Evolutionary conservation across 2,329 filamentous ascomycete genomes (phyloP), one percentile per base, ranked within the genome.

Genomic region (Diaporthe sp.): DNA sequence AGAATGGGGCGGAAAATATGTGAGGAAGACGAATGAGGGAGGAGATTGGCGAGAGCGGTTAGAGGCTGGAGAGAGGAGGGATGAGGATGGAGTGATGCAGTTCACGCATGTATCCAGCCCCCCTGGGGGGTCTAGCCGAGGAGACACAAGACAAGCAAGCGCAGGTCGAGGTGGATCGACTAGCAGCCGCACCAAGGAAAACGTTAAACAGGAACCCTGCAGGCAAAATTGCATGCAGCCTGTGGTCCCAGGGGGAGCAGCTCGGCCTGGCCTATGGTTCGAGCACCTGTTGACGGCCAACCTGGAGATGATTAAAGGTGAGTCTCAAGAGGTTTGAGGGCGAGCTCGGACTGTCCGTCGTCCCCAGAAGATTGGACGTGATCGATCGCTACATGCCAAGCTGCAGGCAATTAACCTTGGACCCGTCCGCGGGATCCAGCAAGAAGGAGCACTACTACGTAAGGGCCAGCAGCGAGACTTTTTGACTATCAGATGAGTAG

Each of bases 1-100:
- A 33, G 60, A 55, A 64, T 50, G 50, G 58, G 57, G 30, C 35
- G 38, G 47, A 13, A 54, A 61, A 54, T 55, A 42, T 30, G 69
- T 42, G 28, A 64, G 35, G 22, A 55, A 72, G 70, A 72, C 70
- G 35, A 72, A 72, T 54, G 70, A 55, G 70, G 70, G 57, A 72
- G 45, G 50, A 72, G 69, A 64, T 64, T 72, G 69, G 69, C 69
- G 47, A 72, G 69, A 52, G 57, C 55, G 69, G 69, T 67, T 67
- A 67, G 69, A 50, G 70, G 57, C 47, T 72, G 57, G 54, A 52
- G n/a, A 42, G 38, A 64, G 55, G 38, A 64, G 54, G 57, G 47
- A 72, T 72, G 70, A 52, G 40, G 67, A 70, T 45, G 52, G 54
- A 64, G 58, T 52, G 55, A 60, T 42, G 60, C 35, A 28, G 52